Base-by-base conservation (phyloP, 2,329 filamentous ascomycete genomes). In the Fusarium sp. region DNA sequence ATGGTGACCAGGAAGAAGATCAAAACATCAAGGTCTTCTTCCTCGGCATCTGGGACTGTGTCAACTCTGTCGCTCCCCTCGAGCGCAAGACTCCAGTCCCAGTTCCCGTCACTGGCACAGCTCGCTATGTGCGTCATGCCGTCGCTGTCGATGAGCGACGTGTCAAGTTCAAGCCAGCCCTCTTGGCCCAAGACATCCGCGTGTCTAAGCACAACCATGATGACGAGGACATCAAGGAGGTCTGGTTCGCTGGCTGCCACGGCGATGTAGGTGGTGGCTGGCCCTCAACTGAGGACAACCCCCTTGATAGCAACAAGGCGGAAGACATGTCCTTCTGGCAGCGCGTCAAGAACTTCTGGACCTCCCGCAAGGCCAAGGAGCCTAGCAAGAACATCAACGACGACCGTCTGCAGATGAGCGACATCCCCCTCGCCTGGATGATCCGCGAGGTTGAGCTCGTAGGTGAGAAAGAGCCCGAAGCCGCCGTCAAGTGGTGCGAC, bases 201-300 rank as follows among this genome's bases (percentile, higher is more conserved):
- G 72, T 72, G 24, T 68, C 69, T 2, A 52, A 79, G 2, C 67
- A 79, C 18, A 64, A 76, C 1, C 69, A 79, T 2, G 62, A 64
- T 5, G 60, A 74, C 0, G 85, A 86, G 33, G 84, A 86, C 62
- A 81, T 88, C 67, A 79, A 80, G 57, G 88, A 90, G 70, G 86
- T 89, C 52, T 90, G 88, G 87, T 90, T 90, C 70, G 84, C 88
- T 0, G 88, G 88, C 1, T 85, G 85, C 64, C 88, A 90, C 65
- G 85, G 85, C 11, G 87, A 90, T 63, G 83, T 89, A 11, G 88
- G 88, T 2, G 88, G 88, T 1, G 88, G 88, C 0, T 90, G 87
- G 85, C 82, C 83, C 0, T 81, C 83, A 10, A 75, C 77, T 8
- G 76, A 77, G 6, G 70, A 74, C 22, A 67, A 80, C 5, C 66